Conservation (phyloP, 2,329 filamentous ascomycete species). For the Sporothrix sp. region DNA sequence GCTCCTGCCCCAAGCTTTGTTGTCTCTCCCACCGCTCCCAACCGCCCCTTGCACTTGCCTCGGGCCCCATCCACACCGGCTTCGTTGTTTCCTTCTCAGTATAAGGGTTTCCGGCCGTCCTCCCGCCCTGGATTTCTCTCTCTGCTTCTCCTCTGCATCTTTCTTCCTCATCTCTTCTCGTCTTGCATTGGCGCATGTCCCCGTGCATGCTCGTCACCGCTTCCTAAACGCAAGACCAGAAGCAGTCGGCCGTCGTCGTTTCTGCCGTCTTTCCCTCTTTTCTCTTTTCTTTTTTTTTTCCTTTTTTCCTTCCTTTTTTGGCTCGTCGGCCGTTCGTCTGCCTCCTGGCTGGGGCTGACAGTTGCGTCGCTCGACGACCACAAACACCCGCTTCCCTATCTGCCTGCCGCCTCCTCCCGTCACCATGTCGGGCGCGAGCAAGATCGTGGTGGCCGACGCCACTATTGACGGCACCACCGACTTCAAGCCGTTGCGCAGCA, state of each 20-base stretch:
- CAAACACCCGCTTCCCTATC: background rate
- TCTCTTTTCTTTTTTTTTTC: background rate
- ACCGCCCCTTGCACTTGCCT: conserved; percentile 2
- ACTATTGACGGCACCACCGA: conserved; percentile 46
- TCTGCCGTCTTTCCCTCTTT: background rate
- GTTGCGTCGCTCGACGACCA: too few species aligned
- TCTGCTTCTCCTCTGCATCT: background rate
- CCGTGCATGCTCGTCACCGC: background rate
- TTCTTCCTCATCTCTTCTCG: background rate
- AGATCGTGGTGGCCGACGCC: conserved; percentile 31
- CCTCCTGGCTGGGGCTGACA: conserved; percentile 8
- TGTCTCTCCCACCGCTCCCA: conserved; percentile 9
- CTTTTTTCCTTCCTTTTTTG: background rate
- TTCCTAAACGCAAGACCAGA: conserved; percentile 4
- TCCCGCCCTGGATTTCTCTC: background rate
- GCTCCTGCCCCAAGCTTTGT: conserved; percentile 7
- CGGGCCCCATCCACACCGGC: conserved; percentile 11
- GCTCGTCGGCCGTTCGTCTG: too few species aligned
- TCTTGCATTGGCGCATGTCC: conserved; percentile 1
- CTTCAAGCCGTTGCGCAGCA: conserved; percentile 41
- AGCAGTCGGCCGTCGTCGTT: background rate
- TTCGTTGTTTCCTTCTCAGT: conserved; percentile 1
- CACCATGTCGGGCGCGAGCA: conserved; percentile 25
- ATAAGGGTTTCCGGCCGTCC: conserved; percentile 7
- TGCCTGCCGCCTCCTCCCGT: background rate